Evolutionary conservation across 2,329 filamentous ascomycete species (phyloP), one percentile per base, ranked within the genome.

Genomic region (Beauveria sp.): DNA sequence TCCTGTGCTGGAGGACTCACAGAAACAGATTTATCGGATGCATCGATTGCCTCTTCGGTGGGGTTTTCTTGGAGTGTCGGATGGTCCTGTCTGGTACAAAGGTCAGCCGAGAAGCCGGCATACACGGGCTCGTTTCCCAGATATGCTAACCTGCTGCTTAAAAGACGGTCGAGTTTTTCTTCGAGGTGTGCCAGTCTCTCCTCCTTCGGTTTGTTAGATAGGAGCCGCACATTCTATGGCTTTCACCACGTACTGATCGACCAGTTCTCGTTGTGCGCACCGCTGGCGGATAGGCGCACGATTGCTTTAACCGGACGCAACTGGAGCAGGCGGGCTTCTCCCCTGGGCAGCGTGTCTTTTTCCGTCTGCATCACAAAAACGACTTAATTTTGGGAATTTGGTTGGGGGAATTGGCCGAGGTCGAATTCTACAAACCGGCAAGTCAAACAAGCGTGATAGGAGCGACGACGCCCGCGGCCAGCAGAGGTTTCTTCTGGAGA

Each of bases 271-370:
- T 67, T 12, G 74, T 72, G 56, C 73, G 74, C 60, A 70, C 66
- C 16, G 71, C 70, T 3, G 71, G 68, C 18, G 77, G 70, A 67
- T 81, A 81, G 12, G 77, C 74, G 66, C 79, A 81, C 46, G 74
- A 66, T 67, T 81, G 79, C 55, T 75, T 76, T 9, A 81, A 71
- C 18, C 79, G 76, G 12, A 76, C 71, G 66, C 79, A 81, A 65
- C 78, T 80, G 10, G 79, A 81, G 62, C 79, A 81, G 1, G 76
- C 73, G 5, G 79, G 79, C 65, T 77, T 79, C 67, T 81, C 79
- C 7, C 78, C 79, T 0, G 79, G 79, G 66, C 79, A 81, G 40
- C 79, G 75, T 2, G 76, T 80, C 67, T 81, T 81, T 66, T 81
- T 81, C 43, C 53, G 24, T 20, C 62, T 64, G 51, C 26, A 26